A percentile compares a stretch with the other conserved stretches of the same genome.
phyloP scores from a whole-genome alignment of 768 basidiomycete genomes.

The Mycena haematopus region DNA sequence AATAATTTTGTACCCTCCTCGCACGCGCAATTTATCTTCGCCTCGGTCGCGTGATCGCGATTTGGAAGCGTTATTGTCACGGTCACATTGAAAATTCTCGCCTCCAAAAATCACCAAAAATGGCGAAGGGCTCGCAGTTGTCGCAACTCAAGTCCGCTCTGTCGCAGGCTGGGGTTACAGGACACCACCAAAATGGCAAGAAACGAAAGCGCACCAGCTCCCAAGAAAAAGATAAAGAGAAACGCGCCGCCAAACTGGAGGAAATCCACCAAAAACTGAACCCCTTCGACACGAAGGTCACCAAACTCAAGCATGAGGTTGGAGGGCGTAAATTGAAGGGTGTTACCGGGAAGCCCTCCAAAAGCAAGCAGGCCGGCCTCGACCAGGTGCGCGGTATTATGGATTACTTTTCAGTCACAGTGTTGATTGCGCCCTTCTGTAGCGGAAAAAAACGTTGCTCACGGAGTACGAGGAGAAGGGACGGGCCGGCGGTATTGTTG shows the following conservation, averaged over 20 bases:
- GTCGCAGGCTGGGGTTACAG: conserved; percentile 77
- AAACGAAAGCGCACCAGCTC: conserved; percentile 70
- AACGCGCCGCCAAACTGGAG: conserved; percentile 77
- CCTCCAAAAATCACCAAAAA: too few species aligned
- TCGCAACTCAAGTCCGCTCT: conserved; percentile 89
- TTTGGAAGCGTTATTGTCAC: background rate
- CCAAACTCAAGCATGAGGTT: conserved; percentile 91
- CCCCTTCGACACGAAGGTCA: conserved; percentile 93
- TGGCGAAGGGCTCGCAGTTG: conserved; percentile 90
- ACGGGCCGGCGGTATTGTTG: conserved; percentile 87
- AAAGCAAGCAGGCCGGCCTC: conserved; percentile 89
- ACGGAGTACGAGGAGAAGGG: conserved; percentile 87
- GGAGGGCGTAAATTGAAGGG: conserved; percentile 90
- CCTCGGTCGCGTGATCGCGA: conserved; percentile 20
- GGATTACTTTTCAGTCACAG: background rate
- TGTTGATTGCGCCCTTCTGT: conserved; percentile 19
- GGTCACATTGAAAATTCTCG: conserved; percentile 29
- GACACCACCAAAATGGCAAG: conserved; percentile 60
- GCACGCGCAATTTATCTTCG: too few species aligned
- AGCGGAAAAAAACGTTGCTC: conserved; percentile 88
- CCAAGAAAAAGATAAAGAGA: conserved; percentile 82
- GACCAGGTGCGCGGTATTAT: conserved; percentile 68
- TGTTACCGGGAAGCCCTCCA: conserved; percentile 79
- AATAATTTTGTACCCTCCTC: too few species aligned
- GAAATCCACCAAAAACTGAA: conserved; percentile 89